These are phyloP conservation scores for Exsudoporus frostii DNA, from an alignment of 768 basidiomycete genomes.

Conservation along the genomic window DNA sequence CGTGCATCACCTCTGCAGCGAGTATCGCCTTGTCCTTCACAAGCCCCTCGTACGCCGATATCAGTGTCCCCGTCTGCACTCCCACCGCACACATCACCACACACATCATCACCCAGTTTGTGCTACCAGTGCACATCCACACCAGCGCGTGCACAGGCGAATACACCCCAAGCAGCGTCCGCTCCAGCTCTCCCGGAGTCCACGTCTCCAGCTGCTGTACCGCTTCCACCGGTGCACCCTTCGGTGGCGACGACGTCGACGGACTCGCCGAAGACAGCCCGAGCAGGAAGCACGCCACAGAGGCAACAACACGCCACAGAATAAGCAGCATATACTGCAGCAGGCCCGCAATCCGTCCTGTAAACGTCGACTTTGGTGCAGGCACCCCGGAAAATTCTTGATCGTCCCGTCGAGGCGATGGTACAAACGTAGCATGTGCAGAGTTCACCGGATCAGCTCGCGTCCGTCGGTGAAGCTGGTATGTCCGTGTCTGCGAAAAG, in stretches of 20 bases:
- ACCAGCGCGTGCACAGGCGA: slow-evolving; percentile 73
- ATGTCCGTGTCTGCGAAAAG: slow-evolving; percentile 65
- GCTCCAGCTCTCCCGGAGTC: slow-evolving; percentile 71
- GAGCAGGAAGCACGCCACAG: slow-evolving; percentile 64
- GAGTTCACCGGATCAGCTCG: slow-evolving; percentile 62
- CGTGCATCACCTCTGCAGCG: slow-evolving; percentile 76
- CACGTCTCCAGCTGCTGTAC: slow-evolving; percentile 81
- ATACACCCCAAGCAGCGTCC: slow-evolving; percentile 68
- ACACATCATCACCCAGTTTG: slow-evolving; percentile 75
- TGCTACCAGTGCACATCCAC: slow-evolving; percentile 66
- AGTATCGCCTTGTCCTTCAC: slow-evolving; percentile 75
- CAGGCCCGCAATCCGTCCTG: slow-evolving; percentile 33
- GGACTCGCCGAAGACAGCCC: slow-evolving; percentile 50
- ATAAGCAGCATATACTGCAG: slow-evolving; percentile 36
- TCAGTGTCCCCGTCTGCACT: slow-evolving; percentile 49
- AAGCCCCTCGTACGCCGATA: slow-evolving; percentile 51
- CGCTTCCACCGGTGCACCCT: slow-evolving; percentile 41
- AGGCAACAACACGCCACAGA: slow-evolving; percentile 50
- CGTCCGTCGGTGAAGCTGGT: slow-evolving; percentile 59
- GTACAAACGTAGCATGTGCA: slow-evolving; percentile 64
- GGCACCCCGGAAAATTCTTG: slow-evolving; percentile 30
- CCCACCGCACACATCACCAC: slow-evolving; percentile 67
- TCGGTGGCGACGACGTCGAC: slow-evolving; percentile 31
- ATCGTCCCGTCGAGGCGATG: slow-evolving; percentile 34
- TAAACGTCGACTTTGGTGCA: slow-evolving; percentile 43